These are phyloP conservation scores for Cordyceps sp. DNA, from an alignment of 2,329 filamentous ascomycete genomes.

Conservation along the genomic window DNA sequence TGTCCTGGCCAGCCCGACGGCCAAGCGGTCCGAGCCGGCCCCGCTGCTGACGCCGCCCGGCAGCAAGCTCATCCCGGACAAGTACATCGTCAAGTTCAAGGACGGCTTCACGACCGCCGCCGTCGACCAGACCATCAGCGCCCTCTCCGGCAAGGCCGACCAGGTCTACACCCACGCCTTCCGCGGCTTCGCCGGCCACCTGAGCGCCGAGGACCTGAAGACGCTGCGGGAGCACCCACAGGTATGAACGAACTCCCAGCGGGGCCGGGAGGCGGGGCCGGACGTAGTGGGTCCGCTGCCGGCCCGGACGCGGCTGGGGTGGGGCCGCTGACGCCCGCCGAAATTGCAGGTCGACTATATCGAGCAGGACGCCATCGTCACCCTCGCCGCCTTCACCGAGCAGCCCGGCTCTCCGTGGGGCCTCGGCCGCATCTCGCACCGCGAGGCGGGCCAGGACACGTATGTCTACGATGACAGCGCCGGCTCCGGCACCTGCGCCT, in stretches of 20 bases:
- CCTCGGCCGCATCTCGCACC: constrained; percentile 17
- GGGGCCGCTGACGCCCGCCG: too few relatives aligned
- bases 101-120: constrained; percentile 3
- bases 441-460: constrained; percentile 5
- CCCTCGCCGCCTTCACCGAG: constrained; percentile 5
- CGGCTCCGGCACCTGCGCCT: constrained; percentile 19
- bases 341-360: constrained; percentile 14
- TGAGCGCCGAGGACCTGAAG: constrained; percentile 5
- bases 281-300: too few relatives aligned
- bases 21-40: constrained; percentile 8
- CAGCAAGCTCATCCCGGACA: constrained; percentile 6
- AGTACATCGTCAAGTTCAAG: constrained; percentile 13
- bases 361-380: constrained; percentile 15
- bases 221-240: constrained; percentile 7
- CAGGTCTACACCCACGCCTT: constrained; percentile 7
- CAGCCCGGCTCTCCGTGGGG: constrained; percentile 20
- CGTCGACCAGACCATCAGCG: constrained; percentile 3
- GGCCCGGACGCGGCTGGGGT: too few relatives aligned
- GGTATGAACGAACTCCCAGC: constrained; percentile 1
- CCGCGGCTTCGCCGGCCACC: constrained; percentile 8
- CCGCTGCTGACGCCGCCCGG: constrained; percentile 8
- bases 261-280: neutral
- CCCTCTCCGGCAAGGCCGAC: constrained; percentile 7
- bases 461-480: constrained; percentile 18
- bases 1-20: constrained; percentile 5